Conservation (phyloP, 1,284 basidiomycete genomes). For the Austroboletus niveus region DNA sequence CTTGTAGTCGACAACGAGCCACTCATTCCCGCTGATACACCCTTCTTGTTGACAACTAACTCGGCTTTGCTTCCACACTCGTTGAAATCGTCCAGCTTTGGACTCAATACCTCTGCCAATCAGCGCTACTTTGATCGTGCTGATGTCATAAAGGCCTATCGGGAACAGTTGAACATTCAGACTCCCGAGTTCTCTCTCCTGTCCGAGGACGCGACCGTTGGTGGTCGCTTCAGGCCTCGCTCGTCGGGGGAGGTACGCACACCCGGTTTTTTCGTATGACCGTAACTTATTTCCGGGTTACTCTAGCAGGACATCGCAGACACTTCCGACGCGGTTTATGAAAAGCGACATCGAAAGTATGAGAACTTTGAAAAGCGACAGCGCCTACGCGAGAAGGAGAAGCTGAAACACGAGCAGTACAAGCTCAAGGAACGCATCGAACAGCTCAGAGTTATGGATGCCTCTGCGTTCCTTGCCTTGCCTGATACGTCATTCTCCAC, state of each 20-base stretch:
- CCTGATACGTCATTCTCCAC: slow-evolving; percentile 54
- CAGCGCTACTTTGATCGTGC: slow-evolving; percentile 76
- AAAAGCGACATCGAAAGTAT: slow-evolving; percentile 81
- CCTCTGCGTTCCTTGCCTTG: slow-evolving; percentile 61
- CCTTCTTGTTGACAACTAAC: slow-evolving; percentile 71
- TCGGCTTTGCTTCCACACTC: slow-evolving; percentile 41
- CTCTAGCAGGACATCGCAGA: slow-evolving; percentile 50
- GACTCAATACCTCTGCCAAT: slow-evolving; percentile 57
- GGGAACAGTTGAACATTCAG: slow-evolving; percentile 66
- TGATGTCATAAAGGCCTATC: slow-evolving; percentile 68
- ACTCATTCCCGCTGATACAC: slow-evolving; percentile 61
- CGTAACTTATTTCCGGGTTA: slow-evolving; percentile 10
- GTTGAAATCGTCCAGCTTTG: slow-evolving; percentile 35
- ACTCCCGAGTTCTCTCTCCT: slow-evolving; percentile 66
- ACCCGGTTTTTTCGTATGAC: slow-evolving; percentile 6
- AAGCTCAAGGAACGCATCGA: slow-evolving; percentile 89
- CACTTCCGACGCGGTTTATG: slow-evolving; percentile 83
- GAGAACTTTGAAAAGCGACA: slow-evolving; percentile 85
- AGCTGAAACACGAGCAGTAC: slow-evolving; percentile 86
- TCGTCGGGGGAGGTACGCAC: slow-evolving; percentile 64
- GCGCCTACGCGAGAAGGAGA: slow-evolving; percentile 85
- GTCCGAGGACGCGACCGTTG: slow-evolving; percentile 57
- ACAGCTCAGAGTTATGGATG: slow-evolving; percentile 73
- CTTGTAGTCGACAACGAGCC: slow-evolving; percentile 66
- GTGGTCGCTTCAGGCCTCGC: slow-evolving; percentile 65